Evolutionary conservation across 2,329 filamentous ascomycete genomes (phyloP).

Genomic region (Exserohilum rostratum): DNA sequence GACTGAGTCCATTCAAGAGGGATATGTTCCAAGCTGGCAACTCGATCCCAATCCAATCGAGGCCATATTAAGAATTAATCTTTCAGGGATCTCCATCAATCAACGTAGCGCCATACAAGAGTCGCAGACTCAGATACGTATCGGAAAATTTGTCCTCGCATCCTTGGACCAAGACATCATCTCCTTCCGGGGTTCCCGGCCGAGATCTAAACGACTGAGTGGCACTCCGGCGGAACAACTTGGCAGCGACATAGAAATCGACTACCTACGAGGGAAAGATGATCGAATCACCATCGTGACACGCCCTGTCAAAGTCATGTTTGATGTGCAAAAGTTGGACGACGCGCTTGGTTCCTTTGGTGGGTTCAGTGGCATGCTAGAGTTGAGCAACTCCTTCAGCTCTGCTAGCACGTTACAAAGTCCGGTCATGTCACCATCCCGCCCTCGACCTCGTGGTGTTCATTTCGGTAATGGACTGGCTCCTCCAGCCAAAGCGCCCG

Average conservation of each 20-base stretch:
- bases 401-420: constrained; percentile 66
- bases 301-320: constrained; percentile 73
- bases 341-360: constrained; percentile 89
- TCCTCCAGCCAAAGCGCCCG: constrained; percentile 15
- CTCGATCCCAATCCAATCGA: constrained; percentile 36
- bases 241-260: constrained; percentile 41
- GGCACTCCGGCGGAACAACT: constrained; percentile 30
- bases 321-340: constrained; percentile 82
- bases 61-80: constrained; percentile 35
- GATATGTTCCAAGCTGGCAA: not conserved
- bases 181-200: constrained; percentile 52
- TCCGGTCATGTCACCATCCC: constrained; percentile 39
- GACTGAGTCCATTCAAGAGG: constrained; percentile 29
- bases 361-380: constrained; percentile 87
- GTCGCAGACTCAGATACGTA: constrained; percentile 31
- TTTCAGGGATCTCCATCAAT: constrained; percentile 33
- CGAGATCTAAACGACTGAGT: constrained; percentile 34
- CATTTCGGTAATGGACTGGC: constrained; percentile 61
- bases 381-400: constrained; percentile 82
- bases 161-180: constrained; percentile 58
- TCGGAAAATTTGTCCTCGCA: constrained; percentile 55
- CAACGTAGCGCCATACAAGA: constrained; percentile 24
- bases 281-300: constrained; percentile 69
- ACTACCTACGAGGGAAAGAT: constrained; percentile 39
- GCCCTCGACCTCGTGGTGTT: constrained; percentile 55